Base-by-base conservation (phyloP, 2,329 filamentous ascomycete genomes). In the Sphaerulina vaccinii region DNA sequence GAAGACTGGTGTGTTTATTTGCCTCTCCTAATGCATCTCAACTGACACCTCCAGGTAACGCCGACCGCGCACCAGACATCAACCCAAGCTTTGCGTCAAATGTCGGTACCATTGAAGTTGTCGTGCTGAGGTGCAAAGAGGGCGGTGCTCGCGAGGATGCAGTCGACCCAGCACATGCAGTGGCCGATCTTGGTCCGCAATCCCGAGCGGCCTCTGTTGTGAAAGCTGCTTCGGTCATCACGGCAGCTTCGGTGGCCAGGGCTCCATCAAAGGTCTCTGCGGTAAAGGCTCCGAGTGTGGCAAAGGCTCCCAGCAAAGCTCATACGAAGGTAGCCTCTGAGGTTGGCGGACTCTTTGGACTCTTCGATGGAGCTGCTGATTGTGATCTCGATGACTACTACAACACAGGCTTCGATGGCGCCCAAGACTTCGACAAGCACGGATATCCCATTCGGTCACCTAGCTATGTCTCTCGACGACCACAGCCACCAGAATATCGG, bases 51-150 rank as follows among this genome's bases (percentile, higher is more conserved):
- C 8, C 33, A 75, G 73, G 57, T 3, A 62, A 65, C 45, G 70
- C 71, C 11, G 68, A 75, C 50, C 63, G 64, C n/a, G 65, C 68
- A 3, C 63, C 68, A 0, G 58, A 66, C 5, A 51, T 61, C 11
- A 68, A 64, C 36, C 63, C 66, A 7, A 62, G 70, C 19, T 62
- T 69, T 10, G 43, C 70, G 1, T 60, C 71, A 2, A 73, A 73
- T 41, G 64, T 76, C 16, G 75, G 75, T 29, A 74, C 69, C 13
- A 77, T 79, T 24, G 75, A 78, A 57, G 71, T 79, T 13, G 61
- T 78, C 3, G 68, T 77, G 3, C 62, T 77, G 15, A 70, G 75
- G 23, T 76, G 73, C 54, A 68, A 60, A 35, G 52, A 44, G n/a
- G 36, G 42, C 15, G 29, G 39, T 6, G 35, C 38, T 22, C 37